Base-by-base conservation (phyloP, 805 yeast genomes). In the Alloascoidea africana region DNA sequence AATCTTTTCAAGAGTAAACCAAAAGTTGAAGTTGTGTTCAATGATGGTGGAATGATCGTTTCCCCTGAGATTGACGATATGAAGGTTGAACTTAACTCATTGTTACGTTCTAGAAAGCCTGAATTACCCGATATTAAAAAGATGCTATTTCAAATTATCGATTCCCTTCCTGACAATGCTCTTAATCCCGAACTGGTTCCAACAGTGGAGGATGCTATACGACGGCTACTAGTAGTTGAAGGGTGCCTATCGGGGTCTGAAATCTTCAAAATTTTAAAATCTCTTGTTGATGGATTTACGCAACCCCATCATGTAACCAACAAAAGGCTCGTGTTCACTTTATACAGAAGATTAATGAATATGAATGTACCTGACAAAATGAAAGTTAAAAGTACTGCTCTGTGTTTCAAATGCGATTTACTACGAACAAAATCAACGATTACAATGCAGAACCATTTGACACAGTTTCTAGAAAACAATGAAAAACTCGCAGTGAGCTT, bases 121-220 rank as follows among this genome's bases (percentile, higher is more conserved):
- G 30, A 23, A n/a, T n/a, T n/a, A n/a, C n/a, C n/a, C n/a, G 30
- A 23, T 23, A 23, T n/a, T 23, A 23, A 23, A 23, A 23, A 23
- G n/a, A 8, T 23, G n/a, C n/a, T 23, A 23, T n/a, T 23, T n/a
- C 13, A 23, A 8, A 8, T 23, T 8, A n/a, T 23, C n/a, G 8
- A 8, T 23, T 8, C 30, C n/a, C n/a, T n/a, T 8, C 30, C 30
- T 8, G n/a, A 23, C 30, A 23, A 23, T 23, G 30, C 30, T 8
- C n/a, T 23, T 8, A n/a, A 23, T 23, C 30, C 30, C 8, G n/a
- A 23, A 8, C n/a, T 23, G n/a, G 8, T 8, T 23, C 30, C 30
- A 8, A 8, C n/a, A 23, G 30, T 23, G 8, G 13, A 23, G n/a
- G n/a, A 23, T 8, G 30, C 30, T 23, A n/a, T 23, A 8, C 8